phyloP scores from a whole-genome alignment of 345 rosid genomes.

The Lumnitzera racemosa region DNA sequence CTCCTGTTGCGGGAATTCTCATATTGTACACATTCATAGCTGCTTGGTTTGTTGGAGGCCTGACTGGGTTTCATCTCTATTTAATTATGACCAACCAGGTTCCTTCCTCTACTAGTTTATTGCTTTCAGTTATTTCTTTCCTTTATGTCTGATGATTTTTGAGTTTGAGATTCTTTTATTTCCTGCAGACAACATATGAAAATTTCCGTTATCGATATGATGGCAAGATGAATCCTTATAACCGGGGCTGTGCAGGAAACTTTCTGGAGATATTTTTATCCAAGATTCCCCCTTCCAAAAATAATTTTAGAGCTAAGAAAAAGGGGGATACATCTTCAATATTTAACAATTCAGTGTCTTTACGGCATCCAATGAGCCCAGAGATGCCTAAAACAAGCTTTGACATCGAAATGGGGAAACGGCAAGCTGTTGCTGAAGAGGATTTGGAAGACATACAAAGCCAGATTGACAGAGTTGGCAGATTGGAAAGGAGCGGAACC shows the following conservation, averaged over 20 bases:
- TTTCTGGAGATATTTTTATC: slow-evolving; percentile 37
- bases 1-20: slow-evolving; percentile 71
- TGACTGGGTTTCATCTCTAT: slow-evolving; percentile 80
- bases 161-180: neutral
- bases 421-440: slow-evolving; percentile 51
- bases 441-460: slow-evolving; percentile 52
- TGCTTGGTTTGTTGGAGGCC: slow-evolving; percentile 92
- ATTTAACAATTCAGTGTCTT: slow-evolving; percentile 21
- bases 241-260: slow-evolving; percentile 40
- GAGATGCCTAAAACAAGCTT: slow-evolving; percentile 33
- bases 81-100: slow-evolving; percentile 81
- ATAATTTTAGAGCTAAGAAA: slow-evolving; percentile 43
- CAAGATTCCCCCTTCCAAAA: slow-evolving; percentile 47
- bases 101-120: slow-evolving; percentile 3
- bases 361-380: slow-evolving; percentile 27
- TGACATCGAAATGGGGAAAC: slow-evolving; percentile 41
- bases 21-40: slow-evolving; percentile 61
- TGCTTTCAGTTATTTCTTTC: neutral
- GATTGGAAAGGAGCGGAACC: slow-evolving; percentile 44
- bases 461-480: slow-evolving; percentile 44
- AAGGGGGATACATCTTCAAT: slow-evolving; percentile 29
- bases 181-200: slow-evolving; percentile 61
- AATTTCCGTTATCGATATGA: slow-evolving; percentile 66
- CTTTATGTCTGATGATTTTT: neutral
- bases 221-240: slow-evolving; percentile 57